Evolutionary conservation across 2,329 filamentous ascomycete species (phyloP), one percentile per base, ranked within the genome.

Genomic region (Cryphonectria radicalis): DNA sequence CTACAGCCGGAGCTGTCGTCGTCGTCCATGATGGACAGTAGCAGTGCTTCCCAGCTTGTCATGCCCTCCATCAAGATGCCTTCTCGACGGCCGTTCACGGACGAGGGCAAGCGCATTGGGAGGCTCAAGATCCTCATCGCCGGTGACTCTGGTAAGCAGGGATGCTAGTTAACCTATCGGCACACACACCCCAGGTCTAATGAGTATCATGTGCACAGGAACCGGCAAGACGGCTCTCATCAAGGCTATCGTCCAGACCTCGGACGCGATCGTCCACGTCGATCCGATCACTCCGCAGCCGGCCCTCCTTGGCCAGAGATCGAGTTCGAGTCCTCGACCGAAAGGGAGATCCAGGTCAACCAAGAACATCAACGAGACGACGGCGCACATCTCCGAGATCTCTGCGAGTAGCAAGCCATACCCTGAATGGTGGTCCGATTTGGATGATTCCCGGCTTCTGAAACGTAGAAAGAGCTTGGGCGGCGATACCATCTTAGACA

Each of bases 1-100:
- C 76, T 78, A 14, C 74, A 78, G 42, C 66, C 76, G 83, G 89
- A 76, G 85, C 88, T 67, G 84, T 85, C 77, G 14, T 85, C 77
- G 14, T 74, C 71, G 19, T 73, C 28, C 63, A 79, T 83, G 79
- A 75, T 81, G 74, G 77, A 90, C 88, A 78, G 85, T 72, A 81
- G 82, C 64, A 84, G 80, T 73, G 86, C 84, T 57, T 92, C 92
- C 35, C 95, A 98, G 80, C 87, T 99, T n/a, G 93, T 99, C 72
- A 99, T 99, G 96, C 96, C 96, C 6, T 97, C 94, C 78, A 91
- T 99, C 77, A 91, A 89, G 73, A 96, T 99, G 89, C 95, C 96
- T 4, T 92, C 90, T 73, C 90, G 96, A 66, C 88, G 94, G 67
- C 95, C 95, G 0, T 98, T 98, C 80, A 98, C 96, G 0, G 90